Evolutionary conservation across 768 basidiomycete species (phyloP).

Genomic region (Pisolithus sp.): DNA sequence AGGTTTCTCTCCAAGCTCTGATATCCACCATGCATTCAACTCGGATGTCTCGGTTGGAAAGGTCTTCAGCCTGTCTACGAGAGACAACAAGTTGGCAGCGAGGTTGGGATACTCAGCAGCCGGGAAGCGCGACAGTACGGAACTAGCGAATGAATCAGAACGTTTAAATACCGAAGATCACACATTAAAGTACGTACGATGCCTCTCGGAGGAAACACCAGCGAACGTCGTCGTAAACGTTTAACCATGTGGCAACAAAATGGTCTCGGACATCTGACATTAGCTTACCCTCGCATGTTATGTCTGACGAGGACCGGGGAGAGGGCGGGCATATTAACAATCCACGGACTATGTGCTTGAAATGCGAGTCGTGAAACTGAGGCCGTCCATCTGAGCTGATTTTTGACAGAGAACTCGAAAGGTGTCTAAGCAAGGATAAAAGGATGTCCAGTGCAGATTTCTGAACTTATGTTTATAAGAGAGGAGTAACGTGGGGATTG

Average conservation of each 20-base stretch:
- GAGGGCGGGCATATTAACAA: conserved; percentile 60
- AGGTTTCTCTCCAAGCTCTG: conserved; percentile 56
- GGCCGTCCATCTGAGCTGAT: conserved; percentile 40
- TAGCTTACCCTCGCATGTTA: conserved; percentile 31
- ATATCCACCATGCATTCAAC: conserved; percentile 74
- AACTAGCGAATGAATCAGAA: conserved; percentile 7
- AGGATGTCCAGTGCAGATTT: conserved; percentile 67
- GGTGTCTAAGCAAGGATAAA: conserved; percentile 69
- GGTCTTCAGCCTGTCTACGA: conserved; percentile 61
- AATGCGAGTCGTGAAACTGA: conserved; percentile 63
- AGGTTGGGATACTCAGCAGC: conserved; percentile 33
- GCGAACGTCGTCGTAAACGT: conserved; percentile 74
- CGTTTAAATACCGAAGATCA: background rate
- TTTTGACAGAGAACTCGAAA: conserved; percentile 59
- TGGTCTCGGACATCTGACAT: conserved; percentile 55
- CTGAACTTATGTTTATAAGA: conserved; percentile 31
- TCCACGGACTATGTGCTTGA: conserved; percentile 55
- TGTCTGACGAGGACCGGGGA: conserved; percentile 15
- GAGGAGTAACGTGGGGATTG: background rate
- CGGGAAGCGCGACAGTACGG: conserved; percentile 19
- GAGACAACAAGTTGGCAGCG: conserved; percentile 48
- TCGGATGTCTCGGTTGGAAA: conserved; percentile 70
- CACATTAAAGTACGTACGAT: conserved; percentile 38
- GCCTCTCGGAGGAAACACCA: conserved; percentile 87
- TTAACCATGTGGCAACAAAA: conserved; percentile 70